Evolutionary conservation across 2,329 filamentous ascomycete genomes (phyloP).

Genomic region (Talaromyces sp.): DNA sequence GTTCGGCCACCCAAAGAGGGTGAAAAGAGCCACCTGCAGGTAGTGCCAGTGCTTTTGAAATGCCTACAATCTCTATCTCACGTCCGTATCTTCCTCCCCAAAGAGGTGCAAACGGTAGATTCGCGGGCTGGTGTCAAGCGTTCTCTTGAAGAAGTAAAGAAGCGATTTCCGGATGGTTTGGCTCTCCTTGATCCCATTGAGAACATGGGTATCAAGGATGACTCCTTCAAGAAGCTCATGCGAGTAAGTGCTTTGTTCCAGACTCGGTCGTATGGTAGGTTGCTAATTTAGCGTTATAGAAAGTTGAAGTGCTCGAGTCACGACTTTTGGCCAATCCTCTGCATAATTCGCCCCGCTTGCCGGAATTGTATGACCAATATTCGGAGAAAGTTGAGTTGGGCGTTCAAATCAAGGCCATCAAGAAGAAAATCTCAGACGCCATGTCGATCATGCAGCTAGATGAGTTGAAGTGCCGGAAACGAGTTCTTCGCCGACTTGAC

Average conservation of each 20-base stretch:
- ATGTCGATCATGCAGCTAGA: constrained; percentile 89
- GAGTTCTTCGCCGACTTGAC: constrained; percentile 84
- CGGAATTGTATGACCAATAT: constrained; percentile 83
- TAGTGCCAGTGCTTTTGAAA: constrained; percentile 78
- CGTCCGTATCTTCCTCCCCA: constrained; percentile 75
- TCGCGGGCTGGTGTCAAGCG: constrained; percentile 65
- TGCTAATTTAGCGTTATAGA: constrained; percentile 45
- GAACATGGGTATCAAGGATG: constrained; percentile 91
- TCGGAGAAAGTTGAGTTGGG: constrained; percentile 68
- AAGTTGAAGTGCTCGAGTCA: constrained; percentile 95
- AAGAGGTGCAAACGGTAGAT: constrained; percentile 64
- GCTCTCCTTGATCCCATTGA: constrained; percentile 88
- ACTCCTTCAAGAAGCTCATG: constrained; percentile 86
- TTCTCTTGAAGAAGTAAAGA: constrained; percentile 69
- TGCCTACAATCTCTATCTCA: constrained; percentile 82
- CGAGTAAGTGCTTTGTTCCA: constrained; percentile 41
- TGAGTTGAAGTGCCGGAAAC: constrained; percentile 92
- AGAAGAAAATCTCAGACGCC: constrained; percentile 79
- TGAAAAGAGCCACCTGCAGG: constrained; percentile 67
- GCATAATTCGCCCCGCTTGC: constrained; percentile 80
- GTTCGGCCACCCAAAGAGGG: constrained; percentile 57
- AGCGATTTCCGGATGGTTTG: constrained; percentile 86
- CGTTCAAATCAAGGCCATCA: constrained; percentile 78
- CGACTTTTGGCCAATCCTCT: constrained; percentile 82
- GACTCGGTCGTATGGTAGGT: not conserved